These are phyloP conservation scores for Yarrowia sp. DNA, from an alignment of 805 yeast genomes.

Conservation along the genomic window DNA sequence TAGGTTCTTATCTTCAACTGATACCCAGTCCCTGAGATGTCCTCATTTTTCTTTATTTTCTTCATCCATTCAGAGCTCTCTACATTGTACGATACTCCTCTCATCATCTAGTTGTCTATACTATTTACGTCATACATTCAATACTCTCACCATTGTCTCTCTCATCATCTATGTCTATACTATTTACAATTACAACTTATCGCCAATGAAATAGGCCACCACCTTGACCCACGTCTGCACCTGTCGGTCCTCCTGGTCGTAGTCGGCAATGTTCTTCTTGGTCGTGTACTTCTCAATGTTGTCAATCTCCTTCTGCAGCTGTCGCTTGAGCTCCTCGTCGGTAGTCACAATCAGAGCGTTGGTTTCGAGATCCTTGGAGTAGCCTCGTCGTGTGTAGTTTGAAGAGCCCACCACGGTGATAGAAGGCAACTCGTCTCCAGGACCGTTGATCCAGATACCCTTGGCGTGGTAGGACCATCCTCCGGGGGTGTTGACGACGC, in stretches of 20 bases:
- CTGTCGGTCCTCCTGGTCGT: slow-evolving; percentile 56
- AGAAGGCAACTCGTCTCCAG: slow-evolving; percentile 57
- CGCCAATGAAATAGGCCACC: slow-evolving; percentile 35
- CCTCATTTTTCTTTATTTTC: no score
- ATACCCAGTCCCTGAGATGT: no score
- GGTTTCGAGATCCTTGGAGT: slow-evolving; percentile 80
- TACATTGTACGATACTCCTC: no score
- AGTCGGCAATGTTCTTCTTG: slow-evolving; percentile 57
- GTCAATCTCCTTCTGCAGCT: slow-evolving; percentile 61
- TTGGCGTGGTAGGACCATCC: slow-evolving; percentile 99
- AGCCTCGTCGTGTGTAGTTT: slow-evolving; percentile 87
- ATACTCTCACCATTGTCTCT: not conserved
- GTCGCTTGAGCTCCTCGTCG: slow-evolving; percentile 53
- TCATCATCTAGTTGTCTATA: no score
- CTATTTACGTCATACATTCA: no score
- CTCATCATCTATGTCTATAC: not conserved
- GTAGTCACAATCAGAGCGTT: slow-evolving; percentile 77
- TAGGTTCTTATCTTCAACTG: no score
- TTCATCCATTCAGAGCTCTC: no score
- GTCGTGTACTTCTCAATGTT: slow-evolving; percentile 54
- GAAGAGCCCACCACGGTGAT: slow-evolving; percentile 87
- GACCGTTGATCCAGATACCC: slow-evolving; percentile 78
- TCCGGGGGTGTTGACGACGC: slow-evolving; percentile 59
- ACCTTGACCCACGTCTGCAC: slow-evolving; percentile 44
- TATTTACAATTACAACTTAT: slow-evolving; percentile 31